Evolutionary conservation across 1,284 basidiomycete genomes (phyloP).

Genomic region (Vanrija humicola): DNA sequence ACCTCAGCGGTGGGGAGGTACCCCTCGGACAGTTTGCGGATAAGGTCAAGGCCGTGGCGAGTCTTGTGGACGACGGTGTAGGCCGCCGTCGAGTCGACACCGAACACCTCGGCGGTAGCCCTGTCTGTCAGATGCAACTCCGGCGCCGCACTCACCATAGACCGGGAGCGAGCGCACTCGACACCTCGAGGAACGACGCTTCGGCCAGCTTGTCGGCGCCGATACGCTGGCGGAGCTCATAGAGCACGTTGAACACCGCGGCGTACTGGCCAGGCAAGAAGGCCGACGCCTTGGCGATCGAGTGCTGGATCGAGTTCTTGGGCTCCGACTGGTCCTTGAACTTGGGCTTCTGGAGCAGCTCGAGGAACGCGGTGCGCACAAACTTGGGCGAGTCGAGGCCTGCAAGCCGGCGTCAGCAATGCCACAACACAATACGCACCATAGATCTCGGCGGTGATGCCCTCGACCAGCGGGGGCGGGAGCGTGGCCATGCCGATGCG

Average conservation of each 20-base stretch:
- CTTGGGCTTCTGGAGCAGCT: conserved; percentile 15
- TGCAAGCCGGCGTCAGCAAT: background rate
- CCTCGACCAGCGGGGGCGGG: conserved; percentile 58
- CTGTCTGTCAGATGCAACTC: conserved; percentile 11
- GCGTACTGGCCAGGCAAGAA: conserved; percentile 52
- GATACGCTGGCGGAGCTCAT: conserved; percentile 44
- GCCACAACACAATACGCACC: conserved; percentile 26
- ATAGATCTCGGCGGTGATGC: conserved; percentile 40
- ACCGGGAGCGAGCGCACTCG: conserved; percentile 47
- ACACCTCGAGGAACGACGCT: conserved; percentile 45
- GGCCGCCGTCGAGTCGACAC: conserved; percentile 23
- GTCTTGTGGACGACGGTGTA: conserved; percentile 35
- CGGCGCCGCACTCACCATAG: conserved; percentile 45
- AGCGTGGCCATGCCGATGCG: conserved; percentile 65
- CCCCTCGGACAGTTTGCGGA: conserved; percentile 8
- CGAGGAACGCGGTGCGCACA: conserved; percentile 27
- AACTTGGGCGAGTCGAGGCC: conserved; percentile 18
- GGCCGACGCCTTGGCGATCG: conserved; percentile 49
- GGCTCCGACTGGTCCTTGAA: conserved; percentile 7
- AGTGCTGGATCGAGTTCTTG: conserved; percentile 18
- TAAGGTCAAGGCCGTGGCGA: conserved; percentile 40
- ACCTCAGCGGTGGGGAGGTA: background rate
- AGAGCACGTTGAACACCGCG: conserved; percentile 48
- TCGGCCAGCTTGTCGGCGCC: conserved; percentile 28
- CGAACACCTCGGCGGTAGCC: conserved; percentile 30